These are phyloP conservation scores for Plasmodium inui DNA, from an alignment of 169 alveolate genomes.

Conservation along the genomic window DNA sequence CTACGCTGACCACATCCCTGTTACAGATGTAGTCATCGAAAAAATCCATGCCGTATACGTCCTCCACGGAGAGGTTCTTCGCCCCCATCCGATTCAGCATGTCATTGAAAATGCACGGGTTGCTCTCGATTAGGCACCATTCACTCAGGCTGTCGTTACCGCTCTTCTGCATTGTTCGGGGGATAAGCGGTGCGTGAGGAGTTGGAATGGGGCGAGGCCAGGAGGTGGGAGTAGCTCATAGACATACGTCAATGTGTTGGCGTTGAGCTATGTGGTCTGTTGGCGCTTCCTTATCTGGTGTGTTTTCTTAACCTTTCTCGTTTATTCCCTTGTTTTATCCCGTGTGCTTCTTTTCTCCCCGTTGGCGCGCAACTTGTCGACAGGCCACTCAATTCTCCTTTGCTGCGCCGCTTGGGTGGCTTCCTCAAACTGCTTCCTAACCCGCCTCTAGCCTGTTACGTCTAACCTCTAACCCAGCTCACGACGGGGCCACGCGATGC, in stretches of 20 bases:
- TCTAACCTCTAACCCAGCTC: no score
- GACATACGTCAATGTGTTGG: not conserved
- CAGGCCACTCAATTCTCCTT: no score
- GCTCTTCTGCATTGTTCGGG: slow-evolving; percentile 1
- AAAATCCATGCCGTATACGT: slow-evolving; percentile 82
- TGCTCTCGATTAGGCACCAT: slow-evolving; percentile 93
- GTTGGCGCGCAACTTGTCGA: no score
- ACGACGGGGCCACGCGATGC: not conserved
- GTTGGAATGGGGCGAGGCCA: not conserved
- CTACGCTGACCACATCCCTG: slow-evolving; percentile 14
- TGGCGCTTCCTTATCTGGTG: no score
- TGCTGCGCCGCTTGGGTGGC: not conserved
- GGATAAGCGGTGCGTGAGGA: no score
- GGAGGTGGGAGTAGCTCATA: not conserved
- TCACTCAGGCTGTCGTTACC: slow-evolving; percentile 71
- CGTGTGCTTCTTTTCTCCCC: no score
- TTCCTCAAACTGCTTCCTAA: not conserved
- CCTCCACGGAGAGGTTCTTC: slow-evolving; percentile 90
- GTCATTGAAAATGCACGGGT: slow-evolving; percentile 94
- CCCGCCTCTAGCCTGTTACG: no score
- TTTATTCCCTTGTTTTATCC: not conserved
- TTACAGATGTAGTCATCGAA: slow-evolving; percentile 59
- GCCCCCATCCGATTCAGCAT: slow-evolving; percentile 91
- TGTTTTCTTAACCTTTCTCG: no score
- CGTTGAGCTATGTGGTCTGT: not conserved